Evolutionary conservation across 2,329 filamentous ascomycete genomes (phyloP), one percentile per base, ranked within the genome.

Genomic region (Fusarium dlaminii): DNA sequence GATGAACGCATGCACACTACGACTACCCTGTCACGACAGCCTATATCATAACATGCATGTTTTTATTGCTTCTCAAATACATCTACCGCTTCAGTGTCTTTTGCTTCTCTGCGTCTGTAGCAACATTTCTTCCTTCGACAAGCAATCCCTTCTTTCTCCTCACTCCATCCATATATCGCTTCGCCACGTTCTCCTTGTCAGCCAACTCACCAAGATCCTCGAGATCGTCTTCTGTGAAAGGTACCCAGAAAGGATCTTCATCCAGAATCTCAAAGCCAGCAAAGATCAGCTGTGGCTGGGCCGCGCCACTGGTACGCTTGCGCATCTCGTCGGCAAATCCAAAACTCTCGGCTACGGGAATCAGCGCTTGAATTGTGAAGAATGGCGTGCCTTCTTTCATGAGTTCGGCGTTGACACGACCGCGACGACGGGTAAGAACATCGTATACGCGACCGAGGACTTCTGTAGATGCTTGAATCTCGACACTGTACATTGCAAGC

Each of bases 221-320:
- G 58, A 99, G 84, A 80, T 99, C 94, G 81, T 98, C 96, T 80
- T 98, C 96, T 0, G 96, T 98, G 74, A 94, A 95, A 3, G 96
- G 96, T 52, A 97, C 95, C 96, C 96, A 99, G 85, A 97, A 97
- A 0, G 96, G 96, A 85, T 99, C 96, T 83, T 98, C 93, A 81
- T 98, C 95, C 5, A 98, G 87, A 76, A 97, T 90, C 82, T 98
- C 94, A 80, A 95, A 99, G 2, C 96, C 96, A 13, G 94, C 90
- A 81, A 98, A 99, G 70, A 97, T 92, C 42, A 99, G 88, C 86
- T 98, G 96, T 56, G 96, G 96, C 78, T 94, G 93, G 2, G 96
- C 96, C 7, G 93, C 94, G 7, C 96, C 96, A 12, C 92, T 95
- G 2, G 95, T 98, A 12, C 95, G 90, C 85, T 98, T 98, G 66